Evolutionary conservation across 306 rosid species (phyloP), one percentile per base, ranked within the genome.

Genomic region (Casuarina glauca): DNA sequence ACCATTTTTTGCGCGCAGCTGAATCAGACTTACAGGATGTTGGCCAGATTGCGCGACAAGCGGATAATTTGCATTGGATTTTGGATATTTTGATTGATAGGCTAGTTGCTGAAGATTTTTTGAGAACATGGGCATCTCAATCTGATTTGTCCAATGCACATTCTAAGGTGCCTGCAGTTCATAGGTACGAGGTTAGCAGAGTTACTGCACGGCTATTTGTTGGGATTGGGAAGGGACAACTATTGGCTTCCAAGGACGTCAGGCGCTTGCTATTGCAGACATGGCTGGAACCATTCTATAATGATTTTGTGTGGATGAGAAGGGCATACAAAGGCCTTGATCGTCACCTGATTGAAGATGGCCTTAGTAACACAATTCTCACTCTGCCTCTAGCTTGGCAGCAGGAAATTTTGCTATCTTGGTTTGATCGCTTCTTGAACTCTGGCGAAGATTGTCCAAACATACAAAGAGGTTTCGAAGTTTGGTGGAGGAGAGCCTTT

Each of bases 401-500:
- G 76, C 97, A 96, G 77, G 99, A 96, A 61, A 85, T 96, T 76
- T 88, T 96, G 82, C 97, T 96, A 41, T 93, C 94, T 79, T 96
- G 99, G 99, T 93, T 96, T 83, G 80, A 96, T 71, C 93, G 98
- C 17, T 96, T 93, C 86, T 82, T 93, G 89, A 96, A 91, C 79
- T 93, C 96, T 0, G 91, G 98, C 1, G 99, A 96, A 86, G 99
- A 93, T 89, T 96, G 97, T 84, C 99, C 99, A 16, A 96, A 96
- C 75, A 91, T 96, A 78, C 99, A 91, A 86, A 88, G 97, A 72
- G 99, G 97, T 19, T 96, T 96, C 55, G 97, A 93, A 83, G 96
- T 96, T 77, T 96, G 99, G 99, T 96, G 99, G 99, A 90, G 97
- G 83, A 86, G 99, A 71, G 89, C 98, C 52, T 96, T 96, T 75